Evolutionary conservation across 805 yeast species (phyloP).

Genomic region (Ogataea ramenticola): DNA sequence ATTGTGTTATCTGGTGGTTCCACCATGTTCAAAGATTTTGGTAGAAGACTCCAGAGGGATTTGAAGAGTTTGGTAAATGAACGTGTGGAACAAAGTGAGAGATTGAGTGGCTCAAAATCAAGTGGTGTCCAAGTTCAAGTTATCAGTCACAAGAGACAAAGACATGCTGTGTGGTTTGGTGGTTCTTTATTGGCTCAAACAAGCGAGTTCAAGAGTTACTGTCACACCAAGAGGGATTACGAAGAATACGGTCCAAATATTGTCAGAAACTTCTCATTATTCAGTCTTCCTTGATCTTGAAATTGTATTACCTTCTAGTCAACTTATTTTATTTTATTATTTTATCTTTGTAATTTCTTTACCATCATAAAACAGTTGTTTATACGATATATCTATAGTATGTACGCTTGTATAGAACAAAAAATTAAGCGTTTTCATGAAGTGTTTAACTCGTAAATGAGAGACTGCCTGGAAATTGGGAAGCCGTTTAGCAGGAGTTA

Average conservation of each 20-base stretch:
- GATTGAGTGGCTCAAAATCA: constrained; percentile 64
- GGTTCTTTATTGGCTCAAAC: constrained; percentile 97
- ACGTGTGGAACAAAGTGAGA: constrained; percentile 78
- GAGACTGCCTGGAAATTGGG: background rate
- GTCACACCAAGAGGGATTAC: constrained; percentile 94
- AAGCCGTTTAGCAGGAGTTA: background rate
- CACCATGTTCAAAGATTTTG: constrained; percentile 97
- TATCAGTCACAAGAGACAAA: constrained; percentile 92
- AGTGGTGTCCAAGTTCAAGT: constrained; percentile 97
- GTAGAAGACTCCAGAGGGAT: constrained; percentile 95
- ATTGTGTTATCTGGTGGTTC: constrained; percentile 97
- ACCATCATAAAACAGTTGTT: background rate
- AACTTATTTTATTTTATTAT: background rate
- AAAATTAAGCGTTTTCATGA: background rate
- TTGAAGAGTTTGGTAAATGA: constrained; percentile 80
- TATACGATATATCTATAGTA: background rate
- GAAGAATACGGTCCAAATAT: constrained; percentile 98
- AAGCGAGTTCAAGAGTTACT: constrained; percentile 90
- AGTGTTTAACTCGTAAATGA: no score
- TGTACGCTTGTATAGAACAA: background rate
- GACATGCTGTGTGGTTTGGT: constrained; percentile 99
- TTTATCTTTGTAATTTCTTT: background rate
- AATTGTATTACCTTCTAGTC: background rate
- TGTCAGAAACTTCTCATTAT: constrained; percentile 92
- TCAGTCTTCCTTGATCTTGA: constrained; percentile 70